phyloP scores from a whole-genome alignment of 768 basidiomycete genomes.

The Xerocomellus chrysenteron region DNA sequence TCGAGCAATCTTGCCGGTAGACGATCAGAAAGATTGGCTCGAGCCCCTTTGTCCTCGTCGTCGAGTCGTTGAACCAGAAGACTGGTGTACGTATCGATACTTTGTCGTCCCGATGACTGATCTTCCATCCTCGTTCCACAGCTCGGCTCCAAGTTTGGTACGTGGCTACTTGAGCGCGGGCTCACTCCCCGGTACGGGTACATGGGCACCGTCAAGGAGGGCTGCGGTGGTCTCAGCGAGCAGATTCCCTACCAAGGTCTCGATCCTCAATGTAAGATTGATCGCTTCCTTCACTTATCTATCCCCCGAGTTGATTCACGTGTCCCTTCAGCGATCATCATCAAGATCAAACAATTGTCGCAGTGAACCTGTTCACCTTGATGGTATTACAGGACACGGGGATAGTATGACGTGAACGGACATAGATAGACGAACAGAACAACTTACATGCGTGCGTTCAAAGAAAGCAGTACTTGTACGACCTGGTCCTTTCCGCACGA shows the following conservation, averaged over 20 bases:
- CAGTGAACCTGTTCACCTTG: conserved; percentile 13
- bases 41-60: conserved; percentile 78
- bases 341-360: conserved; percentile 44
- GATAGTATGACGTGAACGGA: background rate
- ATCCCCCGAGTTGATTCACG: background rate
- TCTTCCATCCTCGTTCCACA: conserved; percentile 12
- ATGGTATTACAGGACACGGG: background rate
- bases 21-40: conserved; percentile 68
- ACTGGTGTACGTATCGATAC: conserved; percentile 56
- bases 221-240: conserved; percentile 76
- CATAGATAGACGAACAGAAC: background rate
- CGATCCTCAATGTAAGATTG: conserved; percentile 67
- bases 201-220: conserved; percentile 77
- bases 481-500: background rate
- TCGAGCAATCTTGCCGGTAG: conserved; percentile 27
- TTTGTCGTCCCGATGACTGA: background rate
- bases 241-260: conserved; percentile 82
- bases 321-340: conserved; percentile 41
- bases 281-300: background rate
- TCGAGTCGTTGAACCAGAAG: conserved; percentile 86
- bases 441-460: too few relatives aligned
- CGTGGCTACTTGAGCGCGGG: conserved; percentile 80
- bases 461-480: background rate
- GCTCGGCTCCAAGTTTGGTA: conserved; percentile 82
- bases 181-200: conserved; percentile 80